Conservation (phyloP, 192 early-diverging fungal genomes). For the Rhizoclosmatium sp. region DNA sequence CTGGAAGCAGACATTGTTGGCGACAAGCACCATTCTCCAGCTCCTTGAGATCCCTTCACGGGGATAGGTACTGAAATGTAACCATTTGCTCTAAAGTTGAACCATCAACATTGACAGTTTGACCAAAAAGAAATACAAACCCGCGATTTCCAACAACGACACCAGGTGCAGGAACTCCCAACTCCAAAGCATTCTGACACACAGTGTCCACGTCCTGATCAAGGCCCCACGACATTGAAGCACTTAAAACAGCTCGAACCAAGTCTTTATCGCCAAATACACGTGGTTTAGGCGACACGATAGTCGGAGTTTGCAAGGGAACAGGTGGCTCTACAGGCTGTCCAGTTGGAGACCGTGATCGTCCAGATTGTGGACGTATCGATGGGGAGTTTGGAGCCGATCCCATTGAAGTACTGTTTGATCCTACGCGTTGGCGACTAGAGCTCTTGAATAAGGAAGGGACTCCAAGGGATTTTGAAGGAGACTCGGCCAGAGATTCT, state of each 20-base stretch:
- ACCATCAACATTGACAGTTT: background rate
- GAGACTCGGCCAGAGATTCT: conserved; percentile 13
- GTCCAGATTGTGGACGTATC: background rate
- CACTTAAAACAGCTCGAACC: conserved; percentile 31
- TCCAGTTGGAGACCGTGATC: background rate
- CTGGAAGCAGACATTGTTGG: conserved; percentile 69
- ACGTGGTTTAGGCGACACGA: conserved; percentile 1
- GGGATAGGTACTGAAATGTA: conserved; percentile 71
- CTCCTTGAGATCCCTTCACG: conserved; percentile 13
- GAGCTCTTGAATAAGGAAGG: background rate
- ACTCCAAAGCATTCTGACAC: conserved; percentile 40
- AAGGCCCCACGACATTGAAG: conserved; percentile 63
- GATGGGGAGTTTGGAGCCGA: background rate
- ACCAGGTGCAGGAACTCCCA: background rate
- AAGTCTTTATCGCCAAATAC: conserved; percentile 12
- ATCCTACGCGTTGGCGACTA: background rate
- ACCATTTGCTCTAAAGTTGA: conserved; percentile 64
- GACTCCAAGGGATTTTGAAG: background rate
- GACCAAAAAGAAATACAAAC: conserved; percentile 18
- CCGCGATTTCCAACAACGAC: conserved; percentile 25
- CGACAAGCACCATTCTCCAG: conserved; percentile 66
- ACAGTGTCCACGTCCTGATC: conserved; percentile 57
- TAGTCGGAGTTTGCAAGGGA: background rate
- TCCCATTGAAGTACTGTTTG: background rate
- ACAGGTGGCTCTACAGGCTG: background rate